Percentiles rank a stretch among this genome's conserved stretches.
Evolutionary conservation across 2,329 filamentous ascomycete species (phyloP).

Genomic region (Fusarium sarcochroum): DNA sequence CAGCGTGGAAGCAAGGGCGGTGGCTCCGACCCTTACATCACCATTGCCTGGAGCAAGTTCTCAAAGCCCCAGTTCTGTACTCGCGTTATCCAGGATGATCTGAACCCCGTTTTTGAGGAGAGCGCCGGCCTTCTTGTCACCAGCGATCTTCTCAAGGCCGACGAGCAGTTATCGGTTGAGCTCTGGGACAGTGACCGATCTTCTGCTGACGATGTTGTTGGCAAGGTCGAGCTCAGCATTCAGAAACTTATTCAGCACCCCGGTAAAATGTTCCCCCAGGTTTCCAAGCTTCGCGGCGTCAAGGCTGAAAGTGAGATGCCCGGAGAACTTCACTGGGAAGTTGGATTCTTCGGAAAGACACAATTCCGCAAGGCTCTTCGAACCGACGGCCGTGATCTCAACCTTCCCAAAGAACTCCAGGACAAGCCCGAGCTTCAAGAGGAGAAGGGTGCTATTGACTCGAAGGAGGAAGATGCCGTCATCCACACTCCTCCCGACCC

Average conservation of each 20-base stretch:
- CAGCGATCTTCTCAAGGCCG: constrained; percentile 89
- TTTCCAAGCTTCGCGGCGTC: constrained; percentile 85
- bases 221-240: constrained; percentile 93
- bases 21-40: constrained; percentile 96
- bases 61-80: constrained; percentile 98
- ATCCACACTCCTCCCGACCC: constrained; percentile 93
- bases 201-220: constrained; percentile 93
- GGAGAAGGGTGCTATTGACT: constrained; percentile 82
- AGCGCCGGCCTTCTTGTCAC: constrained; percentile 88
- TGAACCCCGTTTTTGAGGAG: constrained; percentile 95
- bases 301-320: constrained; percentile 91
- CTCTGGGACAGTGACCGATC: constrained; percentile 96
- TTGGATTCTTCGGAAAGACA: constrained; percentile 94
- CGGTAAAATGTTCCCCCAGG: constrained; percentile 91
- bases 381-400: constrained; percentile 87
- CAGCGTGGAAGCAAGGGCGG: constrained; percentile 84
- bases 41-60: constrained; percentile 94
- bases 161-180: constrained; percentile 93
- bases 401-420: constrained; percentile 79
- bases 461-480: constrained; percentile 82
- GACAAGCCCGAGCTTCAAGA: constrained; percentile 86
- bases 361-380: constrained; percentile 86
- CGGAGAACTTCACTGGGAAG: constrained; percentile 94
- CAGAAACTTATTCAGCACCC: constrained; percentile 95
- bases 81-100: constrained; percentile 92